These are phyloP conservation scores for Hypoxylon sp. DNA, from an alignment of 2,329 filamentous ascomycete species.

Conservation along the genomic window DNA sequence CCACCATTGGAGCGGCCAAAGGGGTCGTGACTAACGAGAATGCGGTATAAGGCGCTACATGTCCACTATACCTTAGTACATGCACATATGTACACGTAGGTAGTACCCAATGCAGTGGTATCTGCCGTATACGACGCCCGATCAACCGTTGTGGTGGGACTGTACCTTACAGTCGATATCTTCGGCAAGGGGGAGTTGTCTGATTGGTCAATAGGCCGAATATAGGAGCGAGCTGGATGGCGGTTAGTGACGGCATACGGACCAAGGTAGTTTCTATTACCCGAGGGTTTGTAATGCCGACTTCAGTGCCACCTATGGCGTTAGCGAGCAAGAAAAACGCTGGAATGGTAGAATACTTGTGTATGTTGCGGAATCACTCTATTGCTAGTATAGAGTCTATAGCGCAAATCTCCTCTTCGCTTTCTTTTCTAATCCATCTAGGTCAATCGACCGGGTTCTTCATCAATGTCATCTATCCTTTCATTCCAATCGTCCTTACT, in stretches of 20 bases:
- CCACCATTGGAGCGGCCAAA: no score
- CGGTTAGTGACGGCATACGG: conserved; percentile 6
- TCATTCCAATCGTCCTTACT: not conserved
- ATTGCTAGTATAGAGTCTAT: conserved; percentile 5
- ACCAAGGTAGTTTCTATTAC: conserved; percentile 2
- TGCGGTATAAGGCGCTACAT: no score
- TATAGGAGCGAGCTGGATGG: not conserved
- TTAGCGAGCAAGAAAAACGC: not conserved
- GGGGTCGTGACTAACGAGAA: no score
- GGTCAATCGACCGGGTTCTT: not conserved
- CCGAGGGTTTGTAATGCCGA: conserved; percentile 5
- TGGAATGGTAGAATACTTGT: not conserved
- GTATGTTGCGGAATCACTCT: conserved; percentile 2
- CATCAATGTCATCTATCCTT: not conserved
- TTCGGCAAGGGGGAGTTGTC: not conserved
- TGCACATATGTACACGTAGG: no score
- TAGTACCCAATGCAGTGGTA: not conserved
- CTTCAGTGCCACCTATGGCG: not conserved
- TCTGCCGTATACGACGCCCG: not conserved
- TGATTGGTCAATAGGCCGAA: conserved; percentile 12
- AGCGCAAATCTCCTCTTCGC: conserved; percentile 1
- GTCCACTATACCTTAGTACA: no score
- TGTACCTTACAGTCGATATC: not conserved
- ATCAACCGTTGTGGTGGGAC: not conserved
- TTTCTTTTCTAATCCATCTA: conserved; percentile 6